Evolutionary conservation across 164 flowering plant species (phyloP), one percentile per base, ranked within the genome.

Genomic region (Litsea cubeba): DNA sequence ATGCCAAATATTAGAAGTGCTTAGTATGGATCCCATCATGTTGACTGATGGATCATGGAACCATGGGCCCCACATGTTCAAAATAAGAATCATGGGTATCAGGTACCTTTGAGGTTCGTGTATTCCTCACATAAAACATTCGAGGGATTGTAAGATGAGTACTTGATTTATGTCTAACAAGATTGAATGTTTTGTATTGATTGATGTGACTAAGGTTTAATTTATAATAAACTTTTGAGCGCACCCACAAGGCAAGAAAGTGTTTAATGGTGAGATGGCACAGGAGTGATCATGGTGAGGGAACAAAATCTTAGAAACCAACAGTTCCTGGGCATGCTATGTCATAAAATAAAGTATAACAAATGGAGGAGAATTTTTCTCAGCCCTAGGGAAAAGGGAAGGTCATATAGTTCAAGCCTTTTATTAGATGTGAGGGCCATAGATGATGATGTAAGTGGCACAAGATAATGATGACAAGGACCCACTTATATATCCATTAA

Each of bases 381-480:
- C 17, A 65, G 24, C 17, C 68, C 40, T 65, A 24, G 75, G 30
- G 57, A 64, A 60, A 12, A 58, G 62, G 20, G 15, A 18, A 35
- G 35, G 22, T 66, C 18, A 17, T n/a, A 15, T 17, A 30, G 1
- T 63, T 11, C 18, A 3, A 66, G 49, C 28, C 8, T 26, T 66
- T 30, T 66, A 32, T 28, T 66, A 25, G 20, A 6, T 35, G 35
- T 12, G 65, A 68, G 69, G 57, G 71, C 7, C 35, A 46, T 62
- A 26, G 69, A 57, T 76, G 23, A 74, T 81, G 70, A 76, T 76
- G 73, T 68, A 32, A 66, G 65, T 46, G 15, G 68, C 79, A 72
- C 68, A 71, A 30, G 28, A 20, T 32, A 72, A 77, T 79, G 70
- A 72, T 74, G 78, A 8, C 72, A 70, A 54, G 77, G 71, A 76